Evolutionary conservation across 2,329 filamentous ascomycete species (phyloP), one percentile per base, ranked within the genome.

Genomic region (Xylariales sp.): DNA sequence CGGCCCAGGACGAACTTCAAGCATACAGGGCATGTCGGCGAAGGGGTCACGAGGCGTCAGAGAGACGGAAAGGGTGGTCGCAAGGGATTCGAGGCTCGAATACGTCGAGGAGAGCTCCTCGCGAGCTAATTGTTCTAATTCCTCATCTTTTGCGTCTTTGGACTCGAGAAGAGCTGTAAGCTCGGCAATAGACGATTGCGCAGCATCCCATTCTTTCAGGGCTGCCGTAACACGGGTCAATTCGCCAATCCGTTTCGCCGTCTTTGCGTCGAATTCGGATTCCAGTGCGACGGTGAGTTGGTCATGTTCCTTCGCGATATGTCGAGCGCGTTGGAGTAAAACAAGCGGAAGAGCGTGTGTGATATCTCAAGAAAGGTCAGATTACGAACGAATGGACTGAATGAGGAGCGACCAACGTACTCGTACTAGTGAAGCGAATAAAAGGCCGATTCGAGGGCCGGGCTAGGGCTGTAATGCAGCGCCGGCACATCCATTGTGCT

Each of bases 11-110:
- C 94, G 89, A 67, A 99, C 92, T 81, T 99, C 96, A 49, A 99
- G 82, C 70, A 99, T 86, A 79, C 95, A 98, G 61, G 94, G 93
- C 73, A 98, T 86, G 69, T 93, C 87, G 39, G 93, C 93, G 78
- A 97, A 99, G 2, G 94, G 93, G 78, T 99, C 94, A 48, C 89
- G 88, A 0, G 96, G 96, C 16, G 97, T 92, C 61, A 99, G 86
- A 53, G 92, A 89, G 28, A 86, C 88, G 32, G 93, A 93, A 50
- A 99, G 86, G 43, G 87, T 87, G 45, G 85, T 85, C 0, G 89
- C 89, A 32, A 97, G 86, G 0, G 81, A 77, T 2, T 86, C 84
- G 30, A 97, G 85, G 65, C 87, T 83, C 5, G 84, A 80, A 16
- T 85, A 83, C 10, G 93, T 93, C 2, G 85, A 79, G n/a, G 83